Percentiles rank a stretch among this genome's conserved stretches.
Evolutionary conservation across 1,139 yeast genomes (phyloP).

Genomic region (Saccharomyces pastorianus): DNA sequence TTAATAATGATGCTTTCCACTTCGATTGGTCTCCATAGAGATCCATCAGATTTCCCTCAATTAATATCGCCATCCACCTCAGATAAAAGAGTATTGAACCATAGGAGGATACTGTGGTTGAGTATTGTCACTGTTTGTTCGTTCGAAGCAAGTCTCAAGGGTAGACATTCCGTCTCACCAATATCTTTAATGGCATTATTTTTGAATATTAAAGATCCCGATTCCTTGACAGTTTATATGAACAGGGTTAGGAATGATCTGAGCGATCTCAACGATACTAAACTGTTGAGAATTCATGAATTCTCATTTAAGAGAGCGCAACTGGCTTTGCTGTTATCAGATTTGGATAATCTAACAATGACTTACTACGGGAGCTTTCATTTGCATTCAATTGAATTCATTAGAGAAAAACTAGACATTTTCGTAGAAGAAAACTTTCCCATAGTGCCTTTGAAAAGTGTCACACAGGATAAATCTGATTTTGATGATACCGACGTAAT

Average conservation of each 20-base stretch:
- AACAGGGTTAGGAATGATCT: constrained; percentile 18
- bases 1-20: constrained; percentile 23
- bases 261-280: constrained; percentile 7
- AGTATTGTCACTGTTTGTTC: constrained; percentile 20
- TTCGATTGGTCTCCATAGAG: constrained; percentile 30
- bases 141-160: constrained; percentile 25
- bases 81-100: constrained; percentile 19
- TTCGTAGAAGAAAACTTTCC: constrained; percentile 15
- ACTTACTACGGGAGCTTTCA: constrained; percentile 19
- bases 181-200: constrained; percentile 16
- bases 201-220: constrained; percentile 14
- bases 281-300: constrained; percentile 16
- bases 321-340: constrained; percentile 20
- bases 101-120: constrained; percentile 27
- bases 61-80: constrained; percentile 12
- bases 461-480: background rate
- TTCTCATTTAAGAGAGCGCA: constrained; percentile 20
- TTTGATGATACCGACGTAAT: background rate
- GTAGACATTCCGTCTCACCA: constrained; percentile 19
- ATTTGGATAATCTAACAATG: constrained; percentile 21
- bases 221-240: constrained; percentile 18
- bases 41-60: constrained; percentile 25
- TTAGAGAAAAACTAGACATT: constrained; percentile 10
- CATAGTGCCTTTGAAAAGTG: constrained; percentile 9
- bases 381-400: constrained; percentile 13